phyloP scores from a whole-genome alignment of 1,284 basidiomycete species.

The Vanrija sp. region DNA sequence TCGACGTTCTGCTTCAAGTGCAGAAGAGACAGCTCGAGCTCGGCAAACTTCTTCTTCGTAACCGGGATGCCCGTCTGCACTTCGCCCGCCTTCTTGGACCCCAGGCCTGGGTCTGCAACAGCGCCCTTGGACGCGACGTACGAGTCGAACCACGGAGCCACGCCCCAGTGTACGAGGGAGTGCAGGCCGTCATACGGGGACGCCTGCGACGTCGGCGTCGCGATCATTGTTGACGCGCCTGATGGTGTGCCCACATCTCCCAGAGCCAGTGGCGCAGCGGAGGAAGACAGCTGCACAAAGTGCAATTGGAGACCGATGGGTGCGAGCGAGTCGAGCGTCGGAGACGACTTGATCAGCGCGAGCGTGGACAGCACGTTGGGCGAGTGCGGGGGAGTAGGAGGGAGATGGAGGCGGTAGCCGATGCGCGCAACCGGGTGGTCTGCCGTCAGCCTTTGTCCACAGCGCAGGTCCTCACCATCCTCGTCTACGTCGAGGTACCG shows the following conservation, averaged over 20 bases:
- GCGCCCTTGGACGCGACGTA: constrained; percentile 62
- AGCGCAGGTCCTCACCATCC: constrained; percentile 24
- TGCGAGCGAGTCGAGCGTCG: constrained; percentile 70
- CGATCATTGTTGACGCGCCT: constrained; percentile 34
- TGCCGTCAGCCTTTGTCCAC: constrained; percentile 5
- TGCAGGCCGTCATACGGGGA: constrained; percentile 93
- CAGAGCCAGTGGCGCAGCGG: constrained; percentile 21
- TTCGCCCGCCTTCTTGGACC: constrained; percentile 72
- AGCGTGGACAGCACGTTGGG: constrained; percentile 77
- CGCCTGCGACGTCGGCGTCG: constrained; percentile 42
- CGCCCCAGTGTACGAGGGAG: constrained; percentile 91
- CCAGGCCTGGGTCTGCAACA: constrained; percentile 55
- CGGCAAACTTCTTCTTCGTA: constrained; percentile 98
- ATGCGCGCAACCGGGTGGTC: constrained; percentile 29
- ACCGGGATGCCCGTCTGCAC: constrained; percentile 92
- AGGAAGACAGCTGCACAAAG: constrained; percentile 73
- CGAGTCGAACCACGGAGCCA: constrained; percentile 97
- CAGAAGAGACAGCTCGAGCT: constrained; percentile 90
- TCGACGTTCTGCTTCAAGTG: constrained; percentile 99
- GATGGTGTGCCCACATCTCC: constrained; percentile 28
- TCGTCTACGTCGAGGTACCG: constrained; percentile 35
- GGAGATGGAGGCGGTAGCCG: constrained; percentile 44
- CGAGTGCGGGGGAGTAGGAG: constrained; percentile 56
- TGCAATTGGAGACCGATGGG: constrained; percentile 85
- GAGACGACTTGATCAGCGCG: constrained; percentile 88